Base-by-base conservation (phyloP, 768 basidiomycete genomes). In the Coprinopsis marcescibilis region DNA sequence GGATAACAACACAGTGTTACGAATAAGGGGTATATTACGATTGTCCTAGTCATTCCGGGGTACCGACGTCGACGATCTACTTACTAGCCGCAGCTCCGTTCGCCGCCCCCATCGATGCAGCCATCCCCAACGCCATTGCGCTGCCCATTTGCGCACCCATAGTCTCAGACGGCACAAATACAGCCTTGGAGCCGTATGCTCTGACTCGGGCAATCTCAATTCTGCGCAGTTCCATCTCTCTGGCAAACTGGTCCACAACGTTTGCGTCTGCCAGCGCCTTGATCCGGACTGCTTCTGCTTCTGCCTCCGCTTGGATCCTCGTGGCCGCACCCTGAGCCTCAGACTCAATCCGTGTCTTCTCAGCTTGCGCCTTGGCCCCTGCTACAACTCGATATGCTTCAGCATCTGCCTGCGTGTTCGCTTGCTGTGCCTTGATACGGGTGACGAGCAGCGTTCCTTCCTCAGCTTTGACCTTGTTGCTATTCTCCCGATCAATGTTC, bases 401-500 rank as follows among this genome's bases (percentile, higher is more conserved):
- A 0, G 85, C 71, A 59, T 90, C 88, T 13, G 88, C 81, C 62
- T 81, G 68, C 0, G 87, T 77, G 49, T 73, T 75, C 35, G 71
- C 76, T 4, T 78, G 52, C 60, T 85, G 73, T 1, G 84, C 85
- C 57, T 81, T 85, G 67, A 90, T 87, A 35, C 76, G 78, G 14
- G 87, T 81, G 10, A 90, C 89, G 8, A 81, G 68, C 40, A 90
- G 73, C 13, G 82, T 72, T 54, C 88, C 89, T 63, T 91, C 80
- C 61, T 90, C 85, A 55, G 86, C 83, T 65, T 89, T 90, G 57
- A 89, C 82, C 60, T 84, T 83, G 66, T 90, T 91, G 65, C 82
- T 84, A 58, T 91, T 91, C 64, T 90, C 89, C 46, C 88, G 69
- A 63, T 89, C 86, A 43, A 89, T 87, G 51, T 90, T 89, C 83